Base-by-base conservation (phyloP, 257 asterid genomes). In the Primulina tabacum region DNA sequence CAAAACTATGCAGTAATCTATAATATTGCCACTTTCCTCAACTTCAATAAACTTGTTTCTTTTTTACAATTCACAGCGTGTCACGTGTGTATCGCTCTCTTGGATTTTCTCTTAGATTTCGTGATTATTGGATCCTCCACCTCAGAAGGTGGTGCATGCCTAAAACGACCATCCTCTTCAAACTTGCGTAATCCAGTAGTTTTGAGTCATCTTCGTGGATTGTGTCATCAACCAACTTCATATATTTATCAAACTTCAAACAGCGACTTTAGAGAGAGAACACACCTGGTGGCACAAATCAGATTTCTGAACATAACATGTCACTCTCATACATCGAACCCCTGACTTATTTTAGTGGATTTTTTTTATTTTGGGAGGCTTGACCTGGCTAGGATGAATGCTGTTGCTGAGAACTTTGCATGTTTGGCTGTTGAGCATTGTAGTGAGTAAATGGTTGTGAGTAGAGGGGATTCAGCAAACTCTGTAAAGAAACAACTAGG, bases 391-490 rank as follows among this genome's bases (percentile, higher is more conserved):
- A 90, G 70, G 82, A 63, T 37, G 84, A 76, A 60, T 80, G 89
- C 68, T 86, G 96, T 62, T 82, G 97, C 80, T 86, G 98, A 62
- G 90, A 60, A 66, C 82, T 76, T 81, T 83, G 96, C 78, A 84
- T 71, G 64, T 81, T 88, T 38, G 71, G 77, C 8, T 92, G 94
- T 82, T 82, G 95, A 1, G 94, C 43, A 67, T 80, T 90, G 82
- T 90, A 90, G 82, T 83, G 96, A 7, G 82, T 80, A 61, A 84
- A 89, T 33, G 99, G 97, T 81, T 90, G 99, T 34, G 95, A 84
- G 70, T 89, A 89, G 29, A 87, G 86, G 53, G 97, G 97, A 82
- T 89, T 87, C 78, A 82, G 76, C 81, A 86, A 63, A 77, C 83
- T 76, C 95, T 90, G 94, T 59, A 78, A 81, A 35, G 69, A 77